Conservation (phyloP, 2,329 filamentous ascomycete genomes). For the Macrophomina pseudophaseolina region DNA sequence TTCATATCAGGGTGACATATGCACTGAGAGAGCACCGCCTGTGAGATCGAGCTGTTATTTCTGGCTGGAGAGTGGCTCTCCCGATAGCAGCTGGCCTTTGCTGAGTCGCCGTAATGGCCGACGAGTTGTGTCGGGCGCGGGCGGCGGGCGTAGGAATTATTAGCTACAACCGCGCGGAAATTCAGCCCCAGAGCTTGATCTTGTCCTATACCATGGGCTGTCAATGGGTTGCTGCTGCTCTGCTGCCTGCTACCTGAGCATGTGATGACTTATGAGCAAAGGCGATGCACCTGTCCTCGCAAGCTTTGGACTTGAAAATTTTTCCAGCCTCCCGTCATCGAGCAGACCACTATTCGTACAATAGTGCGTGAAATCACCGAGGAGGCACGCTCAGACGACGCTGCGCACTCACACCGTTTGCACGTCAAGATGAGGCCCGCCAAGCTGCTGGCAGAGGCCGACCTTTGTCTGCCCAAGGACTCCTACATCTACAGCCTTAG, state of each 20-base stretch:
- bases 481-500: constrained; percentile 48
- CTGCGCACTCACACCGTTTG: background rate
- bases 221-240: background rate
- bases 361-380: background rate
- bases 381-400: background rate
- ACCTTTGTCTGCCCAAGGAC: constrained; percentile 38
- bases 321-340: constrained; percentile 14
- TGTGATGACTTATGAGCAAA: background rate
- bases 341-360: background rate
- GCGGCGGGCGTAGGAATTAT: background rate
- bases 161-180: background rate
- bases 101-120: too few species aligned
- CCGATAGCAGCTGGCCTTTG: too few species aligned
- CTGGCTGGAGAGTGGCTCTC: too few species aligned
- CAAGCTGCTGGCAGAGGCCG: constrained; percentile 29
- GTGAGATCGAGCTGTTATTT: background rate
- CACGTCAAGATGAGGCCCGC: constrained; percentile 19
- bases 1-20: constrained; percentile 61
- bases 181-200: background rate
- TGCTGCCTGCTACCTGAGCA: background rate
- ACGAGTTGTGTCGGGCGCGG: too few species aligned
- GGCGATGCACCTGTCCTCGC: background rate
- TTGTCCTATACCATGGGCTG: background rate
- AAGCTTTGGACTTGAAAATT: background rate
- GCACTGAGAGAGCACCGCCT: background rate